Evolutionary conservation across 148 eudicot genomes (phyloP), one percentile per base, ranked within the genome.

Genomic region (Rhododendron simsii): DNA sequence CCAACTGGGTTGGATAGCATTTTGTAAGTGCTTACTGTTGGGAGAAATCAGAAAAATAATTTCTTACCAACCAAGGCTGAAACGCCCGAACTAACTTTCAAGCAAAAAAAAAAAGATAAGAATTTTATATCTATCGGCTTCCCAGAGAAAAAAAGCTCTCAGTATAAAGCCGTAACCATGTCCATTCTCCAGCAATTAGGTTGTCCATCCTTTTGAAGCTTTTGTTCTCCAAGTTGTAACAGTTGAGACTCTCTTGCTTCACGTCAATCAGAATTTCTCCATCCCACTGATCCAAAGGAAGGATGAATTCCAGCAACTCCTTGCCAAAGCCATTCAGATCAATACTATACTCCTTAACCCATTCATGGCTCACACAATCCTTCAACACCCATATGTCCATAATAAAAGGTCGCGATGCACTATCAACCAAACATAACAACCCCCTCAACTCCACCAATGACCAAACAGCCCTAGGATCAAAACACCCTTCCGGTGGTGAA

Each of bases 301-400:
- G 20, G 28, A 85, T 78, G 37, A 20, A 78, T 50, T 59, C 63
- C 74, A 78, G 55, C 57, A 59, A 85, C 55, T 30, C 55, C 47
- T 61, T 30, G 6, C 48, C 55, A 85, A 85, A 26, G 33, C 87
- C 61, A 85, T 44, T 78, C 61, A 78, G 69, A 85, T 85, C 87
- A n/a, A 85, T 85, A 75, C 77, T 85, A 85, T 79, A 79, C 77
- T 85, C 59, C 48, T 85, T 85, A 18, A 78, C 87, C 87, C 87
- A 85, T 6, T 16, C 74, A 18, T 85, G 87, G 18, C 48, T 85
- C 55, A 39, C 59, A 2, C 33, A 78, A 78, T 85, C 87, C 76
- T 85, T 85, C 83, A 85, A 85, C 15, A 85, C 87, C 87, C 87
- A 85, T 39, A 85, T 63, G 74, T 85, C 83, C 87, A 85, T 78